Evolutionary conservation across 768 basidiomycete genomes (phyloP), one percentile per base, ranked within the genome.

Genomic region (Leccinum obscurum): DNA sequence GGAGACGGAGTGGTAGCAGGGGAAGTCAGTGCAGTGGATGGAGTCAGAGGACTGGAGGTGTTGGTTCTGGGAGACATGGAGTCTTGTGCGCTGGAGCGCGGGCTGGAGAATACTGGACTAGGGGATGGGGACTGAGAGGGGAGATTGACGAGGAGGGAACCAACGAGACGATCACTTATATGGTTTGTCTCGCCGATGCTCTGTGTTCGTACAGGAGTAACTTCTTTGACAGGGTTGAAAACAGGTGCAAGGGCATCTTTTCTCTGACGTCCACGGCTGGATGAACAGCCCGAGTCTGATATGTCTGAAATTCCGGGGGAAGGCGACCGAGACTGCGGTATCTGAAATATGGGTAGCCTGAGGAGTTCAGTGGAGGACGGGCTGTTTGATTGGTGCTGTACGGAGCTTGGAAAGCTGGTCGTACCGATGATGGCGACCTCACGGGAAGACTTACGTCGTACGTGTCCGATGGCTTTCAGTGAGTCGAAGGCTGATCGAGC

Each of bases 181-280:
- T 84, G 80, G 67, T 88, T 88, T 58, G 75, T 75, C 64, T 87
- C 78, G 50, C 88, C 87, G 63, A 88, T 86, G 63, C 77, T 80
- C 24, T 87, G 87, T 24, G 88, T 89, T 35, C 79, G 71, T 61
- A 83, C 67, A 64, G 72, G 70, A 58, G 65, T 65, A 60, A 65
- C 56, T 55, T 76, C 70, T 61, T 62, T 72, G 56, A 67, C 62
- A 48, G 72, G 72, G 54, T 64, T 75, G 57, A 69, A 62, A 30
- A 70, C 66, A 37, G 74, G 72, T 49, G 68, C 52, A 64, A 74
- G 74, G 58, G 72, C 72, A 69, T 74, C 74, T 59, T 70, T 74
- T 58, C 72, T 74, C 62, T 63, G 72, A 48, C 72, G 72, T 39
- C 56, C 68, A 59, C 64, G 68, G 52, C 56, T 50, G 37, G 66